Evolutionary conservation across 768 basidiomycete species (phyloP).

Genomic region (Lanmaoa rubissima): DNA sequence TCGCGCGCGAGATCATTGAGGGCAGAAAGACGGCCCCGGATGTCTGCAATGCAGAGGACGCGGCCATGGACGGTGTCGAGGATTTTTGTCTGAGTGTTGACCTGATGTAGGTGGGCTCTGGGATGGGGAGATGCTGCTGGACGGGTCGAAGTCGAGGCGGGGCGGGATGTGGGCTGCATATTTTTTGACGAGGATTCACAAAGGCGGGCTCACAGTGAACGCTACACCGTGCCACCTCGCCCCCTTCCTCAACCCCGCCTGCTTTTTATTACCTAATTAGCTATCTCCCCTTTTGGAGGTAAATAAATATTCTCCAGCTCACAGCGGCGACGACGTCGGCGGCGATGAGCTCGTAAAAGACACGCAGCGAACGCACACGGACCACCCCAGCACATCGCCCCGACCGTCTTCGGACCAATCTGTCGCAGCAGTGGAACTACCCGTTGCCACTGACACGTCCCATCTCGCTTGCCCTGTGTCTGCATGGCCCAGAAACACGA

Average conservation of each 20-base stretch:
- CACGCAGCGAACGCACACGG: constrained; percentile 15
- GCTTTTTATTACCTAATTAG: constrained; percentile 26
- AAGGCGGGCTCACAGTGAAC: constrained; percentile 14
- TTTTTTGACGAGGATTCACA: constrained; percentile 27
- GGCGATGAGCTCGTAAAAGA: constrained; percentile 29
- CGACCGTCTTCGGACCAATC: neutral
- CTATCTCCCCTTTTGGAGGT: constrained; percentile 16
- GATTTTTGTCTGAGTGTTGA: constrained; percentile 77
- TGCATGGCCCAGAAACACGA: constrained; percentile 33
- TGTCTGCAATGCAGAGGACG: constrained; percentile 94
- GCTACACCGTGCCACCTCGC: neutral
- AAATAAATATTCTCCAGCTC: constrained; percentile 14
- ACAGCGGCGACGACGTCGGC: constrained; percentile 17
- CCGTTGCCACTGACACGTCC: constrained; percentile 1
- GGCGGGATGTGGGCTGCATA: constrained; percentile 57
- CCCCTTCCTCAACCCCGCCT: neutral
- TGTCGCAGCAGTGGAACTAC: neutral
- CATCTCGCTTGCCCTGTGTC: constrained; percentile 1
- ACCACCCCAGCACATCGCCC: neutral
- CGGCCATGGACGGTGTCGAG: constrained; percentile 80
- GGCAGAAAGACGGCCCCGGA: constrained; percentile 80
- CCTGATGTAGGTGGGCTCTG: constrained; percentile 40
- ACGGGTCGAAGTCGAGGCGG: constrained; percentile 60
- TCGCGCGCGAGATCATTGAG: constrained; percentile 91
- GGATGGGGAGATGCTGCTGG: constrained; percentile 58